Evolutionary conservation across 148 eudicot genomes (phyloP).

Genomic region (Rhododendron simsii): DNA sequence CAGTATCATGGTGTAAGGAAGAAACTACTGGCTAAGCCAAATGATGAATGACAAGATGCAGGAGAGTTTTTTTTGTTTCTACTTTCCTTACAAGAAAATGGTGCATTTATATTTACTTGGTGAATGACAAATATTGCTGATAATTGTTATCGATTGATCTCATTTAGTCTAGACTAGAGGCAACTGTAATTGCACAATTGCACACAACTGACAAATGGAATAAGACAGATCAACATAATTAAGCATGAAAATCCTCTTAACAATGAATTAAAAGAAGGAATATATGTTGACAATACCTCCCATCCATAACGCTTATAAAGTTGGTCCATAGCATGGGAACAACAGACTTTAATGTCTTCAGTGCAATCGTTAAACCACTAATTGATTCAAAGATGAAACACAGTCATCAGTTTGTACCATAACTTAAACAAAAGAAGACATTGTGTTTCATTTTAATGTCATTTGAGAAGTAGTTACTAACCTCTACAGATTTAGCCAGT

Average conservation of each 20-base stretch:
- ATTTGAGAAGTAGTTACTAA: conserved; percentile 19
- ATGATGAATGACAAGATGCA: neutral
- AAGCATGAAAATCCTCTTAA: neutral
- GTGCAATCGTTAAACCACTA: conserved; percentile 94
- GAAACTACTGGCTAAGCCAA: neutral
- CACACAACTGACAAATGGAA: neutral
- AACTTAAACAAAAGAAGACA: neutral
- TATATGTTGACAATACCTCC: conserved; percentile 50
- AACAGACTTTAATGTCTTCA: conserved; percentile 59
- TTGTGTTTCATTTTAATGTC: neutral
- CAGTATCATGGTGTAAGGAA: neutral
- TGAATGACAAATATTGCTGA: neutral
- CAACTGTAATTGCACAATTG: neutral
- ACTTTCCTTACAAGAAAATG: neutral
- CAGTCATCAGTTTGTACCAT: neutral
- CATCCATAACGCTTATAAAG: conserved; percentile 69
- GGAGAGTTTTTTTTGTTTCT: neutral
- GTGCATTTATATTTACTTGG: neutral
- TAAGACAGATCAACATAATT: neutral
- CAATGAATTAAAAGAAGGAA: neutral
- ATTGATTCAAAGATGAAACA: neutral
- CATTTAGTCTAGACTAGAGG: neutral
- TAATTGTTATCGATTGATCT: neutral
- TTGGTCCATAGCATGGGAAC: conserved; percentile 54
- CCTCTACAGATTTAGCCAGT: conserved; percentile 78